A percentile compares a stretch with the other conserved stretches of the same genome.
Evolutionary conservation across 1,139 yeast species (phyloP).

Genomic region (Candida dubliniensis): DNA sequence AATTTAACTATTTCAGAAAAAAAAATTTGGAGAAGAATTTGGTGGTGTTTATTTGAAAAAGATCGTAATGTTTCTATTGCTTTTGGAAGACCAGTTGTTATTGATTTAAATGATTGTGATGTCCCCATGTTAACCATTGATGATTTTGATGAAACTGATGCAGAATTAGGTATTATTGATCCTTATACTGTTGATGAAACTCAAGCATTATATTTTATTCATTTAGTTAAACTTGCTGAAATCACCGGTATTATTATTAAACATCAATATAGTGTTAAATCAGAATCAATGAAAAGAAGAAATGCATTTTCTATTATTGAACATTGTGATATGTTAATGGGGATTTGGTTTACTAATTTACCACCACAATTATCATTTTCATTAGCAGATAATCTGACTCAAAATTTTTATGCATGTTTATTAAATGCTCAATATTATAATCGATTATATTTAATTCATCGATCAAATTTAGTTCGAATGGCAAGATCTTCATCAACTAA

Average conservation of each 20-base stretch:
- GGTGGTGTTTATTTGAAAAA: slow-evolving; percentile 80
- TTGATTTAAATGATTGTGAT: slow-evolving; percentile 74
- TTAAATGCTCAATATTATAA: slow-evolving; percentile 75
- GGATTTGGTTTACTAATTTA: slow-evolving; percentile 71
- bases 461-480: slow-evolving; percentile 63
- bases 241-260: slow-evolving; percentile 70
- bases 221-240: slow-evolving; percentile 68
- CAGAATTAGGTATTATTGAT: slow-evolving; percentile 29
- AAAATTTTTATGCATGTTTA: slow-evolving; percentile 59
- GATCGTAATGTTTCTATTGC: slow-evolving; percentile 75
- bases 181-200: slow-evolving; percentile 50
- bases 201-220: slow-evolving; percentile 59
- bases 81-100: slow-evolving; percentile 70
- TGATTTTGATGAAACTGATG: slow-evolving; percentile 64
- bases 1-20: slow-evolving; percentile 41
- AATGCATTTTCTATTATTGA: slow-evolving; percentile 58
- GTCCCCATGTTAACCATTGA: slow-evolving; percentile 69
- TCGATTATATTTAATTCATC: slow-evolving; percentile 66
- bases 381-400: slow-evolving; percentile 53
- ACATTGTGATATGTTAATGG: slow-evolving; percentile 79
- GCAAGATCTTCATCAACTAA: slow-evolving; percentile 44
- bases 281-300: slow-evolving; percentile 52
- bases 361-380: slow-evolving; percentile 67
- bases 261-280: slow-evolving; percentile 72
- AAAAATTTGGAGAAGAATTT: slow-evolving; percentile 65